These are phyloP conservation scores for Penicillium malachiteum DNA, from an alignment of 495 filamentous ascomycete species.

Conservation along the genomic window DNA sequence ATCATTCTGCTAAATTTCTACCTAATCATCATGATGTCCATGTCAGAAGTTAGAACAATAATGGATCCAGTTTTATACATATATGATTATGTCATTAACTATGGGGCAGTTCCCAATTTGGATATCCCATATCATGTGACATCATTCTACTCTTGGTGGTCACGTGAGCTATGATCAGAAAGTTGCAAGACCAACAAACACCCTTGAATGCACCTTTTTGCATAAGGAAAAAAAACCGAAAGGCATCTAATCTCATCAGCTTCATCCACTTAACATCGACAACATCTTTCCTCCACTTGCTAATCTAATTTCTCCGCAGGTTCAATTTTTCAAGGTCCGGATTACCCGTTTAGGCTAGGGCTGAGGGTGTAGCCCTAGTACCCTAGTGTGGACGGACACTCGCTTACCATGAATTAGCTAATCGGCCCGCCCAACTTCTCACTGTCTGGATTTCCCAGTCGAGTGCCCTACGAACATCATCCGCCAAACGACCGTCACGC, in stretches of 20 bases:
- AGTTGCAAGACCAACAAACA: not conserved
- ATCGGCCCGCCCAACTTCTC: conserved; percentile 49
- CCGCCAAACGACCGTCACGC: conserved; percentile 54
- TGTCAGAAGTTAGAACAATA: too few relatives aligned
- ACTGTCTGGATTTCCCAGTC: conserved; percentile 42
- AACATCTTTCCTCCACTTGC: not conserved
- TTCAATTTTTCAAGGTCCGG: conserved; percentile 1
- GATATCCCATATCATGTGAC: conserved; percentile 1
- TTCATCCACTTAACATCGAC: not conserved
- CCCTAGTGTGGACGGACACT: conserved; percentile 30
- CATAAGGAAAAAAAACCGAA: not conserved
- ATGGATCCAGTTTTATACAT: too few relatives aligned
- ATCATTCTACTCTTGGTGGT: not conserved
- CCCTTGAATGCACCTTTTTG: not conserved
- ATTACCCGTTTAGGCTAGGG: conserved; percentile 14
- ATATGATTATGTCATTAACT: not conserved
- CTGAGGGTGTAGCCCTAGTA: conserved; percentile 23
- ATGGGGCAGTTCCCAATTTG: not conserved
- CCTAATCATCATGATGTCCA: too few relatives aligned
- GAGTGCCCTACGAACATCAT: conserved; percentile 52
- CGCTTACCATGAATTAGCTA: conserved; percentile 52
- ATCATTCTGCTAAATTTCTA: too few relatives aligned
- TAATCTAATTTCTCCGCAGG: not conserved
- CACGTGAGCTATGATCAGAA: not conserved
- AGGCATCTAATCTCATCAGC: not conserved